These are phyloP conservation scores for Apiotrichum akiyoshidainum DNA, from an alignment of 1,284 basidiomycete species.

Conservation along the genomic window DNA sequence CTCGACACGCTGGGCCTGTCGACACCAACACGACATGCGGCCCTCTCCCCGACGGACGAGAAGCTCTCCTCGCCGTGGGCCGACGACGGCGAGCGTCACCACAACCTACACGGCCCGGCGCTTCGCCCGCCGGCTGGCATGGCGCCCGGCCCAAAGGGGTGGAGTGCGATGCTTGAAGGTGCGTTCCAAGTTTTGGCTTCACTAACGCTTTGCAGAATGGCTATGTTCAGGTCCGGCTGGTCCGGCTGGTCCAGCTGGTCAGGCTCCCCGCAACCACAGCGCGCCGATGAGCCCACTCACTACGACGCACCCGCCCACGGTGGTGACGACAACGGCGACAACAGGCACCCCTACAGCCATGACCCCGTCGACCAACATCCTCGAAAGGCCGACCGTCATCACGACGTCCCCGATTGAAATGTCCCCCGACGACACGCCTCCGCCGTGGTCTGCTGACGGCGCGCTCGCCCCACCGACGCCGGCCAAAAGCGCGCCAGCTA, in stretches of 20 bases:
- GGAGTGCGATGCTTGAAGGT: conserved; percentile 49
- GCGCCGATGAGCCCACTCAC: neutral
- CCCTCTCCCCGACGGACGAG: conserved; percentile 35
- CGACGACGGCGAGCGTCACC: conserved; percentile 1
- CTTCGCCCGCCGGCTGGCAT: neutral
- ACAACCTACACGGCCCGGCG: neutral
- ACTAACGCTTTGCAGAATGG: conserved; percentile 36
- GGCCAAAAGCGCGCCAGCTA: neutral
- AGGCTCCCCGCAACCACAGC: conserved; percentile 1
- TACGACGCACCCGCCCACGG: conserved; percentile 6
- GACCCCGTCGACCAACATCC: neutral
- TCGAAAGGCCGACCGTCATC: neutral
- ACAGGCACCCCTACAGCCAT: too few species aligned
- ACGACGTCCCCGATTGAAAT: neutral
- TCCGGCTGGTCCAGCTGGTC: conserved; percentile 2
- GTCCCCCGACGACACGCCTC: too few species aligned
- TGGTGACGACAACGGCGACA: neutral
- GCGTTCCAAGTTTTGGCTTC: conserved; percentile 10
- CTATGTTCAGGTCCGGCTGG: conserved; percentile 31
- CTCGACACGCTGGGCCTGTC: neutral
- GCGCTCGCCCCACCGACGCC: neutral
- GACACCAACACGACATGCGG: neutral
- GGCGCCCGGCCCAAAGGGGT: conserved; percentile 28
- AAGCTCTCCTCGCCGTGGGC: neutral
- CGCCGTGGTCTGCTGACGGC: neutral